Percentiles rank a stretch among this genome's conserved stretches.
phyloP scores from a whole-genome alignment of 345 rosid species.

The Aquilaria yunnanensis region DNA sequence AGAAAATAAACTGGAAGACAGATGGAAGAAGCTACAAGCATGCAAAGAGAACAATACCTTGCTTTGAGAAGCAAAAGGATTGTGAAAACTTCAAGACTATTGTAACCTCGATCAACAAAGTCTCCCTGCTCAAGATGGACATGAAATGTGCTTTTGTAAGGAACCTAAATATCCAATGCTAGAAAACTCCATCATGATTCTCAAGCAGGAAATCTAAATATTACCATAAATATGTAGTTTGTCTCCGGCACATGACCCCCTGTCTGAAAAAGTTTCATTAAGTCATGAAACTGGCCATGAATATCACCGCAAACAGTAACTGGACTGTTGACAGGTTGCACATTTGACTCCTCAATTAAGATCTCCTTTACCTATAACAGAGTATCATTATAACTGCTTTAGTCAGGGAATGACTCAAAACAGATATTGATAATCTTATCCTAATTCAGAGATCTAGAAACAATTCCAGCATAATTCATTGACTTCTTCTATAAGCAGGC shows the following conservation, averaged over 20 bases:
- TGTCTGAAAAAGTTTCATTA: slow-evolving; percentile 98
- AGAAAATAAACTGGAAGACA: background rate
- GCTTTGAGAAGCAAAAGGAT: slow-evolving; percentile 97
- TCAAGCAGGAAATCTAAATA: background rate
- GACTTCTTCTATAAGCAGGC: too few relatives aligned
- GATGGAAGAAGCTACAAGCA: background rate
- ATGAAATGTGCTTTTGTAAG: too few relatives aligned
- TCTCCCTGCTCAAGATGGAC: slow-evolving; percentile 56
- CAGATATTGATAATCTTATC: too few relatives aligned
- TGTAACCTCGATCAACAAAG: slow-evolving; percentile 95
- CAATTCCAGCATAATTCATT: too few relatives aligned
- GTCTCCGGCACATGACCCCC: slow-evolving; percentile 99
- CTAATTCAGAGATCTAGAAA: too few relatives aligned
- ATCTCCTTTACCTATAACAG: slow-evolving; percentile 81
- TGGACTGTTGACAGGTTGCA: slow-evolving; percentile 99
- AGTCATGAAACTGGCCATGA: slow-evolving; percentile 99
- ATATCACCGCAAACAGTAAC: slow-evolving; percentile 99
- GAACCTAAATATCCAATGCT: slow-evolving; percentile 2
- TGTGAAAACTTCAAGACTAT: slow-evolving; percentile 94
- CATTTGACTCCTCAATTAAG: slow-evolving; percentile 97
- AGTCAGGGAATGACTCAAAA: too few relatives aligned
- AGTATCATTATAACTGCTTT: too few relatives aligned
- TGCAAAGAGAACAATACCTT: slow-evolving; percentile 31
- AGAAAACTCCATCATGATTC: slow-evolving; percentile 8
- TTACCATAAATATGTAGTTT: slow-evolving; percentile 95